Evolutionary conservation across 192 early-diverging fungal genomes (phyloP), one percentile per base, ranked within the genome.

Genomic region (Coemansia sp.): DNA sequence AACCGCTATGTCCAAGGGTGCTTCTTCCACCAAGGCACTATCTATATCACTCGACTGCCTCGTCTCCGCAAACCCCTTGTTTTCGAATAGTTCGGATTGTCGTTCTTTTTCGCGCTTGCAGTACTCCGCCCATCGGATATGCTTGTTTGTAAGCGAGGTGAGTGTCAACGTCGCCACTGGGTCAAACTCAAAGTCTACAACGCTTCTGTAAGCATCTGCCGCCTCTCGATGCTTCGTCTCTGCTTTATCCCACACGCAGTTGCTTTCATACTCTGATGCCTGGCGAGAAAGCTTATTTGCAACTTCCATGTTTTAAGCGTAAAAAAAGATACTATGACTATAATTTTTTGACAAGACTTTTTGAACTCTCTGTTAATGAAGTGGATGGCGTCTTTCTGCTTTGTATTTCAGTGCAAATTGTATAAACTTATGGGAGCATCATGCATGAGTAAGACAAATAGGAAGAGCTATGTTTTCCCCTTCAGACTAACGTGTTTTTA

Each of bases 141-240:
- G 80, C 19, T 73, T 76, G 55, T 77, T 73, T 16, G 54, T 62
- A 32, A 82, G 69, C 19, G 80, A 73, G 4, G 68, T 56, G 12
- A 82, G 65, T 6, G 80, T 71, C 51, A 82, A 26, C 6, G 68
- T 67, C 12, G 80, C 74, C 1, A 82, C 74, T 0, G 80, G 80
- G 62, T 82, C 80, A 61, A 71, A 77, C n/a, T 62, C 68, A 47
- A 77, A 74, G 6, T 15, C 42, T 15, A 63, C 54, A 9, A 82
- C 42, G 19, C 48, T 19, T 41, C 52, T 63, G 42, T 74, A 82
- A 26, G 68, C 65, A 13, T 54, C 46, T 40, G 80, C 71, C 4
- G 80, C 80, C 22, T 56, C 46, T 6, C 64, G 60, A 22, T 82
- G 71, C 9, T 39, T 18, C 10, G 41, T 36, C 15, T 74, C 80